phyloP scores from a whole-genome alignment of 352 stramenopile genomes.

The Globisporangium heterothallicum region DNA sequence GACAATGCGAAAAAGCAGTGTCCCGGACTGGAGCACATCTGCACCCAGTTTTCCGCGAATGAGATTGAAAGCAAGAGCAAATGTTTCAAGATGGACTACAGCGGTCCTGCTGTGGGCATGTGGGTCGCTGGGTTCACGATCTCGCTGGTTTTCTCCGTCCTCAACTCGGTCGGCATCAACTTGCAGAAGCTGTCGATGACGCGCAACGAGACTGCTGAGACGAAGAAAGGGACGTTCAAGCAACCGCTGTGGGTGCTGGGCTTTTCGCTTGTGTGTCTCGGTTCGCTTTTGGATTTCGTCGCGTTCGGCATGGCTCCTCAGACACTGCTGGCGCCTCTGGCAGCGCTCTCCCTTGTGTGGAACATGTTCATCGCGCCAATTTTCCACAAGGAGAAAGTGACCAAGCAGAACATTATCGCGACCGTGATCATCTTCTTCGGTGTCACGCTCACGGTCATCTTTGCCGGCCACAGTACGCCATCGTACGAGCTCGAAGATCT shows the following conservation, averaged over 20 bases:
- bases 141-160: conserved; percentile 82
- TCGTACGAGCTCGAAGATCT: conserved; percentile 85
- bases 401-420: conserved; percentile 68
- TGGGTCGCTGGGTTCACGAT: conserved; percentile 86
- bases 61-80: conserved; percentile 64
- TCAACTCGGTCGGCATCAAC: conserved; percentile 90
- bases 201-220: conserved; percentile 53
- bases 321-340: conserved; percentile 85
- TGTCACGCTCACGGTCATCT: conserved; percentile 87
- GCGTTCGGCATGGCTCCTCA: conserved; percentile 89
- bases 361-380: conserved; percentile 90
- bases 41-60: conserved; percentile 26
- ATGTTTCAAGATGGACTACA: conserved; percentile 78
- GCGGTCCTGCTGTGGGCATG: conserved; percentile 66
- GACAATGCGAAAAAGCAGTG: conserved; percentile 57
- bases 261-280: conserved; percentile 75
- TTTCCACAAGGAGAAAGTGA: conserved; percentile 89
- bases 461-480: conserved; percentile 80
- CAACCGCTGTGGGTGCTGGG: conserved; percentile 89
- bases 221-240: conserved; percentile 71
- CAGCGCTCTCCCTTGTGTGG: conserved; percentile 86
- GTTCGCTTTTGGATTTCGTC: conserved; percentile 87
- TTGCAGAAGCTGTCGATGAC: conserved; percentile 88
- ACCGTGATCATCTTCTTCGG: conserved; percentile 87
- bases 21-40: conserved; percentile 58